Evolutionary conservation across 176 grass and related monocot species (phyloP), one percentile per base, ranked within the genome.

Genomic region (Coix lacrymajobi): DNA sequence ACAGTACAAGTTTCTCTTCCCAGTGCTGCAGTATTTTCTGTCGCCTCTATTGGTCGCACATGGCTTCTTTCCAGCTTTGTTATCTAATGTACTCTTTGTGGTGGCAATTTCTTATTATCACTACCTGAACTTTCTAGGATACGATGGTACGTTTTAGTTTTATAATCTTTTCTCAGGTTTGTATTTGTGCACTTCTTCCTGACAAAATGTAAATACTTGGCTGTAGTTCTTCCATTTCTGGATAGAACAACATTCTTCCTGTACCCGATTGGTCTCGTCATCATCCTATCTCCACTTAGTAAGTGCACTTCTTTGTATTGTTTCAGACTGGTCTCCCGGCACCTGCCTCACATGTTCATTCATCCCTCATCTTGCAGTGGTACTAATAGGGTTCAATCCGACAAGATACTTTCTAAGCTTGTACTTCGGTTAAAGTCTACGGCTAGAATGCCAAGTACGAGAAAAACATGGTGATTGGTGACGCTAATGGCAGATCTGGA

Each of bases 221-320:
- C 24, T 90, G 82, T 84, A 99, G 96, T 99, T 64, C 90, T 99
- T 79, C 96, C 93, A 67, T 93, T 99, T 87, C 81, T 93, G 85
- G 91, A 93, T 58, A 91, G 92, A 89, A 97, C 95, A 24, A 97
- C 95, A 81, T 97, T 97, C 88, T 97, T 97, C 81, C 83, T 97
- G 88, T 97, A 97, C 65, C 95, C 95, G 63, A 92, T 97, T 57
- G 95, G 95, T 32, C 90, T 97, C 17, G 90, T 92, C 67, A 94
- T 97, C 79, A 83, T 97, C 76, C 81, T 97, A 10, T 97, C 95
- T 54, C 95, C 95, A 67, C 90, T 97, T 62, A 89, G 95, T 97
- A 93, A 97, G 95, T 79, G 76, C 31, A 73, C 24, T 64, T 66
- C 70, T 76, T 76, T 75, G 68, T 75, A 41, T 26, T n/a, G 36